Percentiles rank a stretch among this genome's conserved stretches.
Conservation (phyloP, 352 stramenopile species). For the Globisporangium echinulatum region DNA sequence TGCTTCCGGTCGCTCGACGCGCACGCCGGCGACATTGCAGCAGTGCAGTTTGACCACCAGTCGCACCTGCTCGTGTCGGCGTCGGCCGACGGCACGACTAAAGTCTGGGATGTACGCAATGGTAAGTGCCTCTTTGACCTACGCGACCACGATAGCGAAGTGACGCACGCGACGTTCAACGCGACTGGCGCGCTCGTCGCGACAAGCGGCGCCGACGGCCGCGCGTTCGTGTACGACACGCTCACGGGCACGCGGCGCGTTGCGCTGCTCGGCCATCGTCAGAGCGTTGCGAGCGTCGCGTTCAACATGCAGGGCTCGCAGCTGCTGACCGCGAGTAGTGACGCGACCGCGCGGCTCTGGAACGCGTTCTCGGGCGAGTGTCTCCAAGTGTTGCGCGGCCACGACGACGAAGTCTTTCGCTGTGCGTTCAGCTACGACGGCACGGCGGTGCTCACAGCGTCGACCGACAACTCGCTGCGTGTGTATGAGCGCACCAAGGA, state of each 20-base stretch:
- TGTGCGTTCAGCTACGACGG: conserved; percentile 67
- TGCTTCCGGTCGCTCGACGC: conserved; percentile 68
- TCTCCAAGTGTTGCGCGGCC: conserved; percentile 44
- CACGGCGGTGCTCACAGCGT: conserved; percentile 31
- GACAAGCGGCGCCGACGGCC: conserved; percentile 38
- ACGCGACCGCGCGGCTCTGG: conserved; percentile 60
- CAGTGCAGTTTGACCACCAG: conserved; percentile 56
- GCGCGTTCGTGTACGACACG: conserved; percentile 66
- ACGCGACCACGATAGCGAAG: conserved; percentile 40
- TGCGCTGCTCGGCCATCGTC: conserved; percentile 39
- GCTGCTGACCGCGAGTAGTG: conserved; percentile 45
- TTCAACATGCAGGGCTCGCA: conserved; percentile 70
- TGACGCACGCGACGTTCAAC: conserved; percentile 55
- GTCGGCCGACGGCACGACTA: conserved; percentile 50
- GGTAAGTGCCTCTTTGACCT: conserved; percentile 61
- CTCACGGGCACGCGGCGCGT: conserved; percentile 50
- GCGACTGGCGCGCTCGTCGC: conserved; percentile 59
- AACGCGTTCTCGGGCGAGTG: conserved; percentile 65
- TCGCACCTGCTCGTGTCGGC: conserved; percentile 46
- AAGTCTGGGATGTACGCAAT: conserved; percentile 65
- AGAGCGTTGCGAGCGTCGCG: conserved; percentile 34
- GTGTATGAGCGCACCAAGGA: conserved; percentile 32
- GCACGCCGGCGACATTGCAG: conserved; percentile 52
- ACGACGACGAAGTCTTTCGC: conserved; percentile 62
- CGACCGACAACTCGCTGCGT: conserved; percentile 66